Conservation (phyloP, 305 asterid species). For the Petunia hybrid region DNA sequence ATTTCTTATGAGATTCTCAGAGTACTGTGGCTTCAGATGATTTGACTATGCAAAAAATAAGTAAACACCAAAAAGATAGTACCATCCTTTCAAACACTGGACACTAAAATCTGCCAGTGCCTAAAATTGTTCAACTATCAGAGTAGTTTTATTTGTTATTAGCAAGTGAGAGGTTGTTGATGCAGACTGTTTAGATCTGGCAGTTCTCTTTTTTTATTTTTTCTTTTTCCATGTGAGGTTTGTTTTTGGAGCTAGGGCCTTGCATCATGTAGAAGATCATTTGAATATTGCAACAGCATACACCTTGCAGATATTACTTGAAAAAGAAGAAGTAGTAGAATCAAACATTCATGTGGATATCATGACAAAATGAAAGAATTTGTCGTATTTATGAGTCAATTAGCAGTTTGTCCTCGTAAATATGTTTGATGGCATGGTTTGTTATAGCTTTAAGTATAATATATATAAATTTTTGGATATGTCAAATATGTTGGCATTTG, state of each 20-base stretch:
- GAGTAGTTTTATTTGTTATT: background rate
- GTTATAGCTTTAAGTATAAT: background rate
- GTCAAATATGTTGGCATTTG: background rate
- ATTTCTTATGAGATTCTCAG: background rate
- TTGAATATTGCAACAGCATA: background rate
- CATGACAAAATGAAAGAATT: background rate
- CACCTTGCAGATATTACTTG: background rate
- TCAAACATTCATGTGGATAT: slow-evolving; percentile 5
- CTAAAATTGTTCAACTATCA: background rate
- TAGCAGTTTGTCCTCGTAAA: background rate
- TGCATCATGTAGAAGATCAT: background rate
- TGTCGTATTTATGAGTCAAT: background rate
- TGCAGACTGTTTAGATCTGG: background rate
- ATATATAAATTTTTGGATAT: background rate
- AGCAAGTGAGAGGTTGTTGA: background rate
- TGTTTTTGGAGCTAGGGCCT: background rate
- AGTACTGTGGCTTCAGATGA: background rate
- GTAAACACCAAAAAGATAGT: background rate
- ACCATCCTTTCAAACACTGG: background rate
- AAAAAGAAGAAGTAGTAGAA: background rate
- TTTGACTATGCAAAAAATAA: background rate
- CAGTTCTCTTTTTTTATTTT: background rate
- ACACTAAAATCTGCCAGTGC: background rate
- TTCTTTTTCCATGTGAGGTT: background rate
- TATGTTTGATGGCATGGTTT: background rate